Evolutionary conservation across 108 stramenopile genomes (phyloP).

Genomic region (Stephanodiscus triporus): DNA sequence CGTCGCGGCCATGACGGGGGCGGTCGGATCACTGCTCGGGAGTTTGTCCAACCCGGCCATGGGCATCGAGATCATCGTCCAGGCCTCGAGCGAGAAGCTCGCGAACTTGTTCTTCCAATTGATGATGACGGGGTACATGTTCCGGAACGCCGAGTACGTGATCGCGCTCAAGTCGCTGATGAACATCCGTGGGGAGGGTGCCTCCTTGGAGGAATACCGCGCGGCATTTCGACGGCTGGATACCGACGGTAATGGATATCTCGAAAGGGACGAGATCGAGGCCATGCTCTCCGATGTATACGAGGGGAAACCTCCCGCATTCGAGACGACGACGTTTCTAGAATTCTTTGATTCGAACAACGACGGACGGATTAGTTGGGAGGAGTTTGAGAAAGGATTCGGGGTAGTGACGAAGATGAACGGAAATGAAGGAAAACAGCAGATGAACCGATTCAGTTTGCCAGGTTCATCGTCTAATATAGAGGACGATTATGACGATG

Average conservation of each 20-base stretch:
- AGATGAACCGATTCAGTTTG: slow-evolving; percentile 26
- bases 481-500: slow-evolving; percentile 57
- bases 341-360: slow-evolving; percentile 87
- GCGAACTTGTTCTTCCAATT: slow-evolving; percentile 82
- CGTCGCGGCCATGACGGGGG: slow-evolving; percentile 82
- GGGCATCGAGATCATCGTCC: slow-evolving; percentile 70
- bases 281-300: slow-evolving; percentile 74
- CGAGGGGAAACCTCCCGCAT: slow-evolving; percentile 57
- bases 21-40: slow-evolving; percentile 75
- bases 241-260: slow-evolving; percentile 73
- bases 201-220: slow-evolving; percentile 73
- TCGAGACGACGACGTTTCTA: slow-evolving; percentile 80
- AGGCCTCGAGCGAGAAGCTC: slow-evolving; percentile 79
- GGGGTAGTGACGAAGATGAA: slow-evolving; percentile 50
- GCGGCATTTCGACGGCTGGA: slow-evolving; percentile 84
- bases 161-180: slow-evolving; percentile 82
- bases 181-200: slow-evolving; percentile 61
- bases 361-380: slow-evolving; percentile 82
- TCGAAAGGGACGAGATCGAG: slow-evolving; percentile 72
- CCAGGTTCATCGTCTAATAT: slow-evolving; percentile 28
- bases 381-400: slow-evolving; percentile 84
- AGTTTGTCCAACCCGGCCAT: slow-evolving; percentile 71
- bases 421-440: slow-evolving; percentile 7
- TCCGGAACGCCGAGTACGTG: slow-evolving; percentile 92
- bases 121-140: slow-evolving; percentile 93